These are phyloP conservation scores for Nymphaea thermarum DNA, from an alignment of 164 flowering plant species.

Conservation along the genomic window DNA sequence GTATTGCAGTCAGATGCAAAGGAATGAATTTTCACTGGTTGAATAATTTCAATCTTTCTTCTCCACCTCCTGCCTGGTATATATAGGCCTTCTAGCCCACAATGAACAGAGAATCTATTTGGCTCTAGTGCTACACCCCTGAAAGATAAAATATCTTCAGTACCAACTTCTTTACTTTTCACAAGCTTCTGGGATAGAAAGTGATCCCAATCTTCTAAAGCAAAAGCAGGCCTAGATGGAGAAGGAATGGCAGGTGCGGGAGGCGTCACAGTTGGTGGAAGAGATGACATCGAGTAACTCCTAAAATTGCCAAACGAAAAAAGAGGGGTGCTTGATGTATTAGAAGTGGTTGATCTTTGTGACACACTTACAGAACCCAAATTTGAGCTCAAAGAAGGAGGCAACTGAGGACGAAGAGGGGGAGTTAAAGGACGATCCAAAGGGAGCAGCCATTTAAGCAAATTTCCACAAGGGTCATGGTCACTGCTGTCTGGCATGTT, in stretches of 20 bases:
- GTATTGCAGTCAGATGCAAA: constrained; percentile 89
- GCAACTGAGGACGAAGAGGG: constrained; percentile 51
- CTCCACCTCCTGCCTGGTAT: constrained; percentile 93
- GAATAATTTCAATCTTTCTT: constrained; percentile 80
- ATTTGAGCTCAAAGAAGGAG: constrained; percentile 47
- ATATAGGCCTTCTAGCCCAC: constrained; percentile 90
- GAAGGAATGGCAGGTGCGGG: constrained; percentile 29
- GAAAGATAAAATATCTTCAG: constrained; percentile 64
- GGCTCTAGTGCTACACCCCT: constrained; percentile 77
- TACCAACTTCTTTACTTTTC: constrained; percentile 36
- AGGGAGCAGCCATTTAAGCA: constrained; percentile 92
- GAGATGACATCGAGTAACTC: constrained; percentile 95
- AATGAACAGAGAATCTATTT: constrained; percentile 81
- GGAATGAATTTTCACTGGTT: constrained; percentile 75
- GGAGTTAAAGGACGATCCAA: constrained; percentile 55
- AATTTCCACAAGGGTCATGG: constrained; percentile 59
- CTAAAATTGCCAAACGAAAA: constrained; percentile 81
- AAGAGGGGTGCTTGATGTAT: constrained; percentile 69
- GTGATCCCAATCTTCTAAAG: constrained; percentile 66
- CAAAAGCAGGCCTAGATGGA: constrained; percentile 42
- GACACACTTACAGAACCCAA: constrained; percentile 36
- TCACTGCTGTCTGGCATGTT: constrained; percentile 15
- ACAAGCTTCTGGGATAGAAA: constrained; percentile 34
- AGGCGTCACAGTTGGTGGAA: constrained; percentile 48
- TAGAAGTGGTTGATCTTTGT: constrained; percentile 29